Evolutionary conservation across 805 yeast genomes (phyloP).

Genomic region (Pichia sporocuriosa): DNA sequence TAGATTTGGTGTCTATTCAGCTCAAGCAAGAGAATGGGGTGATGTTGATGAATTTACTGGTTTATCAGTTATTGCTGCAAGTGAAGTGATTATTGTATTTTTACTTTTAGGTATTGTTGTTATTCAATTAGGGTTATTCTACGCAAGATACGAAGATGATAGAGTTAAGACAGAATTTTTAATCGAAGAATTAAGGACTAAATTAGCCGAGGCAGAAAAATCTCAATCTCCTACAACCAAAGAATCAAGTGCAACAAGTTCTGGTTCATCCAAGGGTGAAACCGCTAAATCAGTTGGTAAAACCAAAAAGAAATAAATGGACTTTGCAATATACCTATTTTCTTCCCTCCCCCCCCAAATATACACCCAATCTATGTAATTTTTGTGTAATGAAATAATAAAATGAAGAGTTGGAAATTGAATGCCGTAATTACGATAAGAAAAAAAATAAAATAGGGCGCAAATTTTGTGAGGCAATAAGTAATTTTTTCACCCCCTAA

Average conservation of each 20-base stretch:
- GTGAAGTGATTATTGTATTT: constrained; percentile 67
- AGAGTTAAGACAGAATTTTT: constrained; percentile 22
- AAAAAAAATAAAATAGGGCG: too few relatives aligned
- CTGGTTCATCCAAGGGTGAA: constrained; percentile 9
- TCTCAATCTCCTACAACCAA: too few relatives aligned
- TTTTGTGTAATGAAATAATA: too few relatives aligned
- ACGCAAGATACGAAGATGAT: constrained; percentile 42
- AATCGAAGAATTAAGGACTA: constrained; percentile 20
- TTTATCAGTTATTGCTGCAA: constrained; percentile 85
- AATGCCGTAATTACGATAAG: too few relatives aligned
- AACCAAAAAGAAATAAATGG: not conserved
- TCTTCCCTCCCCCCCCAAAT: not conserved
- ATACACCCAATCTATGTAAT: too few relatives aligned
- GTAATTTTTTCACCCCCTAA: too few relatives aligned
- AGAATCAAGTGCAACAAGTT: too few relatives aligned
- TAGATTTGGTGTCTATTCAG: constrained; percentile 68
- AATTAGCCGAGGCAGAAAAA: constrained; percentile 15
- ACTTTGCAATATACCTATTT: not conserved
- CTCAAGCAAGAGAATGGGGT: constrained; percentile 79
- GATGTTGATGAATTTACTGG: constrained; percentile 86
- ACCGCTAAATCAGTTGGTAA: constrained; percentile 13
- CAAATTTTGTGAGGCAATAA: too few relatives aligned
- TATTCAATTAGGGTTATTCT: constrained; percentile 84
- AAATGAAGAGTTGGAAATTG: too few relatives aligned
- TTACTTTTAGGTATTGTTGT: constrained; percentile 72